phyloP scores from a whole-genome alignment of 192 early-diverging fungal genomes.

The Blastocladiella britannica region DNA sequence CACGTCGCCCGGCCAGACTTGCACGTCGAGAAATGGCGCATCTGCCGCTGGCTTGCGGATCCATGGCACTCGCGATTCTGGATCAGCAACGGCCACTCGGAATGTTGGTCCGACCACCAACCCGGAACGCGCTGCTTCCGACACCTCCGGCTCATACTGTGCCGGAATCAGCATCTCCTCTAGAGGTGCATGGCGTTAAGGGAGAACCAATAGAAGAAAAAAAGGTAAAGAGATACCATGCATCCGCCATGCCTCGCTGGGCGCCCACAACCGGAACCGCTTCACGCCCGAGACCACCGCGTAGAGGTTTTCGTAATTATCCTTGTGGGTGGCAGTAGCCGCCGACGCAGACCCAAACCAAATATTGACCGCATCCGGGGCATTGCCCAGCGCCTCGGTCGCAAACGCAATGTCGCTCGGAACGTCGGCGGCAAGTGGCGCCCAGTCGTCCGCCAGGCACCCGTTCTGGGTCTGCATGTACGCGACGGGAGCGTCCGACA shows the following conservation, averaged over 20 bases:
- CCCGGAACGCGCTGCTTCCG: not conserved
- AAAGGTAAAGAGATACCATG: constrained; percentile 4
- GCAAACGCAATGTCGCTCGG: constrained; percentile 15
- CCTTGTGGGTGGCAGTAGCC: constrained; percentile 25
- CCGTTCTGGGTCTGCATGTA: constrained; percentile 26
- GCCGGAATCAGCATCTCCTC: not conserved
- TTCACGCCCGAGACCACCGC: constrained; percentile 22
- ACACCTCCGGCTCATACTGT: not conserved
- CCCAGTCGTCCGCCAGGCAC: constrained; percentile 15
- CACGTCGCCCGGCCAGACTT: not conserved
- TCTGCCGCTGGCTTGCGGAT: too few species aligned
- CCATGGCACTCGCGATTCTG: too few species aligned
- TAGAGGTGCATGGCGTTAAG: not conserved
- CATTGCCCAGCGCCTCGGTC: constrained; percentile 11
- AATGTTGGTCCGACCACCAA: too few species aligned
- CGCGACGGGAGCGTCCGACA: not conserved
- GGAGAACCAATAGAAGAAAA: too few species aligned
- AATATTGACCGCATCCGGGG: constrained; percentile 28
- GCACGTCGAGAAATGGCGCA: too few species aligned
- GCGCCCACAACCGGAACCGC: constrained; percentile 18
- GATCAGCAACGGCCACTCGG: too few species aligned
- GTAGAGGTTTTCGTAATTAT: constrained; percentile 34
- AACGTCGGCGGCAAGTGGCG: constrained; percentile 9
- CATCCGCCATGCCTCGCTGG: constrained; percentile 3
- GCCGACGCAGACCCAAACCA: constrained; percentile 19